phyloP scores from a whole-genome alignment of 352 stramenopile genomes.

The Globisporangium middletonii region DNA sequence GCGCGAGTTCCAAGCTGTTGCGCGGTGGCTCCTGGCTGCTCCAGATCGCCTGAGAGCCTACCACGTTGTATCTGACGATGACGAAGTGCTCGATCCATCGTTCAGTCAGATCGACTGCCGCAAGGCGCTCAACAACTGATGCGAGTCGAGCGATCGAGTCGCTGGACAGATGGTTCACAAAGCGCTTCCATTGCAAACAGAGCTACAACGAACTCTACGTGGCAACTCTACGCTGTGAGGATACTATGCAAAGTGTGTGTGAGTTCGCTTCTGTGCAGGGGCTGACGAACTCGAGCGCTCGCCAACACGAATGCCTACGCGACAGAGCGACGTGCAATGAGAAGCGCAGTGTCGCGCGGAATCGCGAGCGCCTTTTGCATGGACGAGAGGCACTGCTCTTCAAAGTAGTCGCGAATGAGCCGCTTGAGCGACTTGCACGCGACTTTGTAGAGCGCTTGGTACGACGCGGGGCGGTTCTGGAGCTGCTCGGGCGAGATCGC shows the following conservation, averaged over 20 bases:
- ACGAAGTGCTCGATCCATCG: constrained; percentile 7
- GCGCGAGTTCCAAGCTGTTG: constrained; percentile 32
- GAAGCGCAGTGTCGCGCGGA: constrained; percentile 50
- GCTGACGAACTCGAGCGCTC: not conserved
- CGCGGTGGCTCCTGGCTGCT: constrained; percentile 19
- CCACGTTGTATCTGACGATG: constrained; percentile 17
- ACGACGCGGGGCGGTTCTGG: constrained; percentile 43
- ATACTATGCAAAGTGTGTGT: no score
- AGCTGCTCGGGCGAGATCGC: constrained; percentile 72
- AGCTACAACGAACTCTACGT: not conserved
- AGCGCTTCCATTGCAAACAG: not conserved
- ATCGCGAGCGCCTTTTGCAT: constrained; percentile 69
- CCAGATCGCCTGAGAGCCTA: not conserved
- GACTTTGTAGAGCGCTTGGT: constrained; percentile 73
- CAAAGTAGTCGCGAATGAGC: constrained; percentile 72
- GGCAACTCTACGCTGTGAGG: no score
- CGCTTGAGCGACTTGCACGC: constrained; percentile 61
- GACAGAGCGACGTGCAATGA: constrained; percentile 30
- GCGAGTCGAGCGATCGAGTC: no score
- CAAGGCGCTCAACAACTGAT: no score
- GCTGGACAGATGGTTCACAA: not conserved
- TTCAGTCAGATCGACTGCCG: constrained; percentile 18
- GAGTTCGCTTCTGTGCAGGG: not conserved
- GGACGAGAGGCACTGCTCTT: constrained; percentile 71
- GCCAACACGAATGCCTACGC: not conserved